Evolutionary conservation across 106 monocot species (phyloP), one percentile per base, ranked within the genome.

Genomic region (Dendrobium catenatum): DNA sequence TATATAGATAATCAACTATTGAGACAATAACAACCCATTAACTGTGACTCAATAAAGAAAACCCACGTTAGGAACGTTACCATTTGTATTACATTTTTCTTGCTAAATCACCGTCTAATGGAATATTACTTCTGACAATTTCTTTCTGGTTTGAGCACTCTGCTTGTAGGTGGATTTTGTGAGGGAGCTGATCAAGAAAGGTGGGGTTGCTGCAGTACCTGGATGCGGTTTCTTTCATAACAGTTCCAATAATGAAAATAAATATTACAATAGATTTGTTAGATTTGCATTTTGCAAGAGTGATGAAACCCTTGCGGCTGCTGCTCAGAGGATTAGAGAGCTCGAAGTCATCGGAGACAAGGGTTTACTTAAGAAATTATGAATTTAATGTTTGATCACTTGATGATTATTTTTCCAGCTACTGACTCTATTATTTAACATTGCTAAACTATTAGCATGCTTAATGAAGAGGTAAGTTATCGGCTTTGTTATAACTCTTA

Each of bases 231-330:
- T 94, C 79, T 94, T 97, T 78, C 94, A 94, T 68, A 17, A 73
- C 29, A 26, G 19, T 4, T 8, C 58, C 18, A 24, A 79, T n/a
- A n/a, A 72, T 24, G 44, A 66, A 7, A 33, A 4, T 37, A 88
- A 64, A 37, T 84, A 86, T 77, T 85, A 79, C 22, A 77, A 79
- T n/a, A 76, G 86, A 68, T 97, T 90, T 42, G 74, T 94, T 9
- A 89, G 94, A 78, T 94, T 94, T 83, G 94, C 94, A 2, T 94
- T 97, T 86, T 94, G 96, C 89, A 97, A 94, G 88, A 89, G 94
- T 68, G 68, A 82, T 55, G 79, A 81, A 20, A 94, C 94, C 17
- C 82, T 97, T 7, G 81, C 46, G 47, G 83, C 87, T n/a, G 94
- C 96, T 59, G 83, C 87, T 42, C 76, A 68, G 55, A 92, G 83